A percentile compares a stretch with the other conserved stretches of the same genome.
Conservation (phyloP, 2,329 filamentous ascomycete genomes). For the Huntiella abstrusa region DNA sequence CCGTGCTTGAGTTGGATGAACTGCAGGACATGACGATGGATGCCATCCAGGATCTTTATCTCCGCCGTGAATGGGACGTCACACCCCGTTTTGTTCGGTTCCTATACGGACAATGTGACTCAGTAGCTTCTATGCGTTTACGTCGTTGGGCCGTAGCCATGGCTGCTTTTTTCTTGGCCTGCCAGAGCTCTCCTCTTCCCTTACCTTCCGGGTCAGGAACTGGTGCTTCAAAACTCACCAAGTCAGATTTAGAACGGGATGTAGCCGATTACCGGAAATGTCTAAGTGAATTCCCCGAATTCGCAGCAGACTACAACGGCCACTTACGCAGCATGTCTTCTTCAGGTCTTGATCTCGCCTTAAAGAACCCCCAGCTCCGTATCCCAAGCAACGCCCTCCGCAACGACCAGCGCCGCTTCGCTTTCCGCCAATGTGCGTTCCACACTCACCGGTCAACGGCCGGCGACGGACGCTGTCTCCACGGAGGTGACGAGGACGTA, state of each 20-base stretch:
- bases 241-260: slow-evolving; percentile 12
- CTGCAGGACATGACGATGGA: slow-evolving; percentile 41
- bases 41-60: slow-evolving; percentile 38
- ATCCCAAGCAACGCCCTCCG: slow-evolving; percentile 35
- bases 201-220: slow-evolving; percentile 13
- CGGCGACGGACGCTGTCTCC: slow-evolving; percentile 34
- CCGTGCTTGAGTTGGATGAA: slow-evolving; percentile 27
- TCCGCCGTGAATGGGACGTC: slow-evolving; percentile 39
- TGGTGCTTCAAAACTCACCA: slow-evolving; percentile 13
- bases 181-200: not conserved
- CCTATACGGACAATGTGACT: slow-evolving; percentile 34
- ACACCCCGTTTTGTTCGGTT: slow-evolving; percentile 30
- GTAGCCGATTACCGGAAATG: slow-evolving; percentile 22
- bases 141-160: slow-evolving; percentile 42
- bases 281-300: slow-evolving; percentile 26
- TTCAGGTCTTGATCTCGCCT: slow-evolving; percentile 30
- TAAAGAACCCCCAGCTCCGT: slow-evolving; percentile 43
- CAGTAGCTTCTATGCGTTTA: slow-evolving; percentile 29
- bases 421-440: slow-evolving; percentile 42
- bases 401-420: slow-evolving; percentile 38
- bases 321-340: slow-evolving; percentile 34
- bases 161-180: slow-evolving; percentile 35
- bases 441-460: slow-evolving; percentile 37
- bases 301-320: slow-evolving; percentile 30
- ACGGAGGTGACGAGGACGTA: slow-evolving; percentile 15